These are phyloP conservation scores for Tolypocladium capitatum DNA, from an alignment of 2,329 filamentous ascomycete genomes.

Conservation along the genomic window DNA sequence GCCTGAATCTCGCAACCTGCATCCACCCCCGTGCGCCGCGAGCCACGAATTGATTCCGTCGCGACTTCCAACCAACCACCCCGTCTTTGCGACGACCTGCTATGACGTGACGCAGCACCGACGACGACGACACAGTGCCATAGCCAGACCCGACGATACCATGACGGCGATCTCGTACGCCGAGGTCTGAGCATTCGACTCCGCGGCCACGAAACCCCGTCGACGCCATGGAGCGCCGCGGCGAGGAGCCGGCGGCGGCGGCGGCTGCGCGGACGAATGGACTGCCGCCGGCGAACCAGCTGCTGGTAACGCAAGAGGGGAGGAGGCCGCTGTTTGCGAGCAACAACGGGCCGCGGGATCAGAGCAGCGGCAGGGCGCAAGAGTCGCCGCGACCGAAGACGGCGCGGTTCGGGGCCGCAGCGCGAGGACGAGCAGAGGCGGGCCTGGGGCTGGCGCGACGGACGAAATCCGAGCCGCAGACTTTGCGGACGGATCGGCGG, in stretches of 20 bases:
- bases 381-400: slow-evolving; percentile 6
- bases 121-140: not conserved
- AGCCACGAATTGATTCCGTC: not conserved
- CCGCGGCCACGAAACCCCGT: not conserved
- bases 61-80: not conserved
- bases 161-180: not conserved
- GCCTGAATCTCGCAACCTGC: not conserved
- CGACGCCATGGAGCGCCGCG: not conserved
- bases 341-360: slow-evolving; percentile 10
- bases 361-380: slow-evolving; percentile 5
- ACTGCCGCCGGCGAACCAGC: slow-evolving; percentile 5
- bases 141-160: not conserved
- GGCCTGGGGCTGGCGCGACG: slow-evolving; percentile 5
- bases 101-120: not conserved
- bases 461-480: slow-evolving; percentile 12
- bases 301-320: slow-evolving; percentile 26
- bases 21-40: not conserved
- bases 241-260: not conserved
- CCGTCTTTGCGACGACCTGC: not conserved
- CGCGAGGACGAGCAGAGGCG: not conserved
- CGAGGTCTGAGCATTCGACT: not conserved
- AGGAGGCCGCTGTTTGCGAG: slow-evolving; percentile 26
- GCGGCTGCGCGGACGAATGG: not conserved
- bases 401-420: not conserved
- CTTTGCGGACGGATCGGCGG: slow-evolving; percentile 5